Base-by-base conservation (phyloP, 306 rosid genomes). In the Geum urbanum region DNA sequence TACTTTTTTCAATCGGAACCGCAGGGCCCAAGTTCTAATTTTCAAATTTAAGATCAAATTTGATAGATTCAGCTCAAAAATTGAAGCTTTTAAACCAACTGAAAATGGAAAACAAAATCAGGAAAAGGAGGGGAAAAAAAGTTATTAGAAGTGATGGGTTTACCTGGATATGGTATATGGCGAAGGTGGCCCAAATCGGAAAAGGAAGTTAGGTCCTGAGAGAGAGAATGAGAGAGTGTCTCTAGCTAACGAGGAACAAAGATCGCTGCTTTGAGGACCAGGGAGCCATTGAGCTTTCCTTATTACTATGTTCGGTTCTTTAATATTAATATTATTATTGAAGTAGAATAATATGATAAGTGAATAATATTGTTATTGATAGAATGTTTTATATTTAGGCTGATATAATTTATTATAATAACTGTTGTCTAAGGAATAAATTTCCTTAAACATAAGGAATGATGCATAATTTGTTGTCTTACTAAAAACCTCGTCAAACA, bases 251-350 rank as follows among this genome's bases (percentile, higher is more conserved):
- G 56, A 16, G 15, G 47, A 55, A 51, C 46, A 49, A 43, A 62
- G 67, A 62, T 51, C 49, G 72, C 4, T 11, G 57, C 14, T 66
- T 15, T 16, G 57, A 66, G 57, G 57, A 53, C 71, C 57, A 27
- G 57, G 55, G 32, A 27, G 32, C 32, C 32, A 27, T 27, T 27
- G 2, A 27, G 32, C 32, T 27, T 27, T 27, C 32, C 32, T 27
- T 27, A 27, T 27, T 27, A 27, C 32, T 27, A 2, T 27, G 32
- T 27, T 27, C 32, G 32, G 2, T 27, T 27, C 32, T 27, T 27
- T 27, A 27, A 27, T 27, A 27, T 27, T 27, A n/a, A n/a, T n/a
- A n/a, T n/a, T n/a, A n/a, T n/a, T n/a, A n/a, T n/a, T n/a, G n/a
- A n/a, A n/a, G n/a, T n/a, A n/a, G n/a, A n/a, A n/a, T n/a, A n/a